Conservation (phyloP, 2,329 filamentous ascomycete genomes). For the Neoarthrinium moseri region DNA sequence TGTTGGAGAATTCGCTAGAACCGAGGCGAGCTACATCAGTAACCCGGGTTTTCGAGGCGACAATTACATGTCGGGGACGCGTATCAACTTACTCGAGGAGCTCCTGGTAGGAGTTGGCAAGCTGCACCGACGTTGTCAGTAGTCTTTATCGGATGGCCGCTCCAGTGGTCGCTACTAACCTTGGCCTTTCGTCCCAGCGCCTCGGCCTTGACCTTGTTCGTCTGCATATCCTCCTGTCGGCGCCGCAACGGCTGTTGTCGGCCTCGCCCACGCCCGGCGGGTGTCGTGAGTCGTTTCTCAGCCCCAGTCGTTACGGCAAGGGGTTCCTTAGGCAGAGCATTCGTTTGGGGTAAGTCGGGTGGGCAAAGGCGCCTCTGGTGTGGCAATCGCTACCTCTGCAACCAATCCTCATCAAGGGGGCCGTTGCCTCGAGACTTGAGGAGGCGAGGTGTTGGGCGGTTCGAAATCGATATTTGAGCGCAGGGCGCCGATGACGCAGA, state of each 20-base stretch:
- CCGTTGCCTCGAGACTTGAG: too few species aligned
- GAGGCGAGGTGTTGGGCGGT: too few species aligned
- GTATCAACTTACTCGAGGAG: slow-evolving; percentile 76
- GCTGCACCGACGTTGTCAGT: slow-evolving; percentile 49
- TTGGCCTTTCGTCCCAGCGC: slow-evolving; percentile 38
- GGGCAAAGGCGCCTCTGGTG: too few species aligned
- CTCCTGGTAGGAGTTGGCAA: slow-evolving; percentile 95
- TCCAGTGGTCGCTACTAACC: slow-evolving; percentile 17
- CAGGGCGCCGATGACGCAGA: too few species aligned
- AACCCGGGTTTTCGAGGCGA: slow-evolving; percentile 6
- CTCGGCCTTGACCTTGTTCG: slow-evolving; percentile 45
- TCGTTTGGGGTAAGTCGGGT: too few species aligned
- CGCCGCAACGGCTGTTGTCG: slow-evolving; percentile 9
- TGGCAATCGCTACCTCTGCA: too few species aligned
- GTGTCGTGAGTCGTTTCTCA: background rate
- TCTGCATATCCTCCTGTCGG: slow-evolving; percentile 29
- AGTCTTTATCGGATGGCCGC: too few species aligned
- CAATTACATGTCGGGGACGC: slow-evolving; percentile 12
- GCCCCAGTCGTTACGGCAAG: too few species aligned
- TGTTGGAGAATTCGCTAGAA: slow-evolving; percentile 84
- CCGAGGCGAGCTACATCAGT: background rate
- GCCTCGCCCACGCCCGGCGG: slow-evolving; percentile 9
- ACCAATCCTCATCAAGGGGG: too few species aligned
- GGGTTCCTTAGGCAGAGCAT: too few species aligned
- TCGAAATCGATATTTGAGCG: too few species aligned